Conservation (phyloP, 2,329 filamentous ascomycete species). For the Ascochyta rabiei region DNA sequence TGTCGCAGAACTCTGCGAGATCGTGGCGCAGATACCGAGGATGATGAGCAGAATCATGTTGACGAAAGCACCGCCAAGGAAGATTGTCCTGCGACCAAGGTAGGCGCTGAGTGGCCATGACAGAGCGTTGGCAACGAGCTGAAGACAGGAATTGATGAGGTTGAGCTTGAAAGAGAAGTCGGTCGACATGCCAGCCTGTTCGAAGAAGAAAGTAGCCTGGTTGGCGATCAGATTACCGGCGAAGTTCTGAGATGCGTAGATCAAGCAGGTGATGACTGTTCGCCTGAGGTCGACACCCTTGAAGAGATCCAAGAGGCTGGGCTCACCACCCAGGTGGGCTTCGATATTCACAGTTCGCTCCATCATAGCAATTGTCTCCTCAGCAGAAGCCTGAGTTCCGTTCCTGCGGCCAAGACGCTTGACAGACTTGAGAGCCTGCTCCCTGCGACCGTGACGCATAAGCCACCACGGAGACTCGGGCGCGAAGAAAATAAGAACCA, state of each 20-base stretch:
- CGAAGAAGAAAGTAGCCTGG: constrained; percentile 67
- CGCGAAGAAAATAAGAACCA: constrained; percentile 53
- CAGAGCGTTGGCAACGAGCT: constrained; percentile 65
- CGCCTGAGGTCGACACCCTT: constrained; percentile 61
- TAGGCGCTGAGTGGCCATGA: constrained; percentile 71
- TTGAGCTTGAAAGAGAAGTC: constrained; percentile 66
- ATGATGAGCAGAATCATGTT: constrained; percentile 61
- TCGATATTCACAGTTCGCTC: constrained; percentile 62
- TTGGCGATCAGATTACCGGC: constrained; percentile 67
- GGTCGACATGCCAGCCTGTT: constrained; percentile 63
- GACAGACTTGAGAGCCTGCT: constrained; percentile 54
- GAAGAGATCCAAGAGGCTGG: constrained; percentile 58
- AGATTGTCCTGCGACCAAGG: constrained; percentile 67
- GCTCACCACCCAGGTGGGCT: constrained; percentile 51
- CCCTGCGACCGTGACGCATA: constrained; percentile 50
- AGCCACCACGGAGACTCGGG: constrained; percentile 49
- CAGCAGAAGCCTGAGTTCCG: constrained; percentile 46
- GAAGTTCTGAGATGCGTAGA: constrained; percentile 65
- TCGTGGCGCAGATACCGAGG: constrained; percentile 65
- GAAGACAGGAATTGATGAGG: constrained; percentile 68
- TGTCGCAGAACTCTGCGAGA: constrained; percentile 49
- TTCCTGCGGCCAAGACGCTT: constrained; percentile 55
- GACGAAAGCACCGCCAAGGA: constrained; percentile 62
- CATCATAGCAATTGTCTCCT: constrained; percentile 63
- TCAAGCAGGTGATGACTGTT: constrained; percentile 60